These are phyloP conservation scores for Caryopteris hybrid DNA, from an alignment of 305 asterid genomes.

Conservation along the genomic window DNA sequence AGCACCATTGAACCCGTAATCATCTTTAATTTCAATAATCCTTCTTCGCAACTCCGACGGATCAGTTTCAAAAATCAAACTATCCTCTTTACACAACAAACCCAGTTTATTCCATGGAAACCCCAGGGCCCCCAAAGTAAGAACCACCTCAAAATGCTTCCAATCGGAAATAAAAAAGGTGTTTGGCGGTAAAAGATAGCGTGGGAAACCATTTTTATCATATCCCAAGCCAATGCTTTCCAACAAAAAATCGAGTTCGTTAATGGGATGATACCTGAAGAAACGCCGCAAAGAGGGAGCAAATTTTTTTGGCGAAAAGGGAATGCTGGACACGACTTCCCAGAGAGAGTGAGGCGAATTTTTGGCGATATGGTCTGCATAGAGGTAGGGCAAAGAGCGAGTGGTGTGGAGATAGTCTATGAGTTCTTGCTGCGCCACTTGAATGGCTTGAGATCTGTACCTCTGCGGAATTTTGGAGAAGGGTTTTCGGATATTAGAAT, in stretches of 20 bases:
- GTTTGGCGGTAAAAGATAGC: constrained; percentile 24
- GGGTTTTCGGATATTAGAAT: constrained; percentile 24
- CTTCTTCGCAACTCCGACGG: constrained; percentile 22
- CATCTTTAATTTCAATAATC: constrained; percentile 30
- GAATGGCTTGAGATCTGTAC: constrained; percentile 39
- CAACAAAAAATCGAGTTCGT: constrained; percentile 58
- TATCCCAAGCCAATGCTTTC: constrained; percentile 58
- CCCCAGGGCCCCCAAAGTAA: constrained; percentile 52
- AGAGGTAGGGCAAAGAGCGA: constrained; percentile 50
- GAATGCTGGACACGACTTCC: constrained; percentile 33
- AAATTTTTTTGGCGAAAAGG: constrained; percentile 31
- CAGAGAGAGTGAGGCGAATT: constrained; percentile 45
- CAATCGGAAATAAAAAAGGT: constrained; percentile 45
- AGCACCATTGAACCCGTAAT: constrained; percentile 37
- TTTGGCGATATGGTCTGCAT: constrained; percentile 50
- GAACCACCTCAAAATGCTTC: constrained; percentile 38
- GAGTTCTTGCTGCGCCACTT: constrained; percentile 38
- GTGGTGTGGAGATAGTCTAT: constrained; percentile 50
- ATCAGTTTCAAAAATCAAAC: constrained; percentile 22
- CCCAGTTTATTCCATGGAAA: constrained; percentile 69
- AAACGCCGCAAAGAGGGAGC: constrained; percentile 35
- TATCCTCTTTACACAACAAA: constrained; percentile 33
- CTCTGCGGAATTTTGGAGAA: constrained; percentile 48
- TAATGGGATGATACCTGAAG: constrained; percentile 72
- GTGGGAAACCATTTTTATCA: constrained; percentile 7